Evolutionary conservation across 495 filamentous ascomycete species (phyloP).

Genomic region (Neurospora pannonica): DNA sequence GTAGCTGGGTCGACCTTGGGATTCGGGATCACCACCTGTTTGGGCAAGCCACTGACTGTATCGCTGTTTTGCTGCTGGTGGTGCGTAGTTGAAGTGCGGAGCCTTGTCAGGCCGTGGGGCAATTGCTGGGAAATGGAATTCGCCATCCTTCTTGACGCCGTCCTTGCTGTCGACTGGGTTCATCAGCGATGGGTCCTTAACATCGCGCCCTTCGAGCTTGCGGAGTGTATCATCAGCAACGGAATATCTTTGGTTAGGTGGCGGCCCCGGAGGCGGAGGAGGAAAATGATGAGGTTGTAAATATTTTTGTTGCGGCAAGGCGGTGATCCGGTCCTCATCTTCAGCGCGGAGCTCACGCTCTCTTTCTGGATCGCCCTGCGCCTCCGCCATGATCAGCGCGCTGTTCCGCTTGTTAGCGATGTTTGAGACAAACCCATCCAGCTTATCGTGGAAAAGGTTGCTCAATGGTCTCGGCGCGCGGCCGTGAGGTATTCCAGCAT

Average conservation of each 20-base stretch:
- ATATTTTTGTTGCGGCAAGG: constrained; percentile 57
- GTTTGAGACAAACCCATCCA: constrained; percentile 70
- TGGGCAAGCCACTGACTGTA: constrained; percentile 24
- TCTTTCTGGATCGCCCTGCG: constrained; percentile 64
- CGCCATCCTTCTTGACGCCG: constrained; percentile 27
- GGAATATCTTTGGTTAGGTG: constrained; percentile 25
- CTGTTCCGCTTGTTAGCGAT: constrained; percentile 76
- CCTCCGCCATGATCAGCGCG: constrained; percentile 69
- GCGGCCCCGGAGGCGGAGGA: constrained; percentile 32
- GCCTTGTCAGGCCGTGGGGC: constrained; percentile 24
- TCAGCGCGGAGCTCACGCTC: constrained; percentile 76
- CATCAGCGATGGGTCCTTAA: constrained; percentile 3
- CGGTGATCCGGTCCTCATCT: constrained; percentile 75
- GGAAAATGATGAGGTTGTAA: constrained; percentile 42
- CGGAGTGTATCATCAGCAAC: constrained; percentile 34
- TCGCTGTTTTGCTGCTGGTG: constrained; percentile 31
- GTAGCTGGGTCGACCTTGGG: constrained; percentile 16
- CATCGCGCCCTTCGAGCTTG: constrained; percentile 32
- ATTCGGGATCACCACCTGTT: constrained; percentile 8
- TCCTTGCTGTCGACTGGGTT: constrained; percentile 8
- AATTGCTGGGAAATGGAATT: constrained; percentile 47
- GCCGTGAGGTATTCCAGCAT: constrained; percentile 26
- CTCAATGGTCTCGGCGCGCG: constrained; percentile 52
- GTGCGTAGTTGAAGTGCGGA: constrained; percentile 46
- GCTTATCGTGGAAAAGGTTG: constrained; percentile 67